Evolutionary conservation across 1,284 basidiomycete species (phyloP), one percentile per base, ranked within the genome.

Genomic region (Jaminaea rosea): DNA sequence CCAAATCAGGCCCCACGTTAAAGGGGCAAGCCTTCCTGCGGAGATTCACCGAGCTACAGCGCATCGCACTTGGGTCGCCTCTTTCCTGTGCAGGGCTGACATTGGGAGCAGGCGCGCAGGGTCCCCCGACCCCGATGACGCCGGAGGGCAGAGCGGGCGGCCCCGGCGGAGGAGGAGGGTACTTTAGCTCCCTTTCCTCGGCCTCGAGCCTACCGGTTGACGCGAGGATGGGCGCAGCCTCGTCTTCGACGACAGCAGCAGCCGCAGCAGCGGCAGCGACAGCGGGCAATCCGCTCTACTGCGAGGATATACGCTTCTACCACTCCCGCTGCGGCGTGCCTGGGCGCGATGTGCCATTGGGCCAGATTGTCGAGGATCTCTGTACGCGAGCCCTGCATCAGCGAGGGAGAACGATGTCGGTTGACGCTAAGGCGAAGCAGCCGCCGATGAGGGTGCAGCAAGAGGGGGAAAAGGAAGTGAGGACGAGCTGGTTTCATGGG

Each of bases 331-430:
- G 57, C 19, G 47, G 53, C 13, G 65, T 61, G 44, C 55, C 55
- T 29, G 52, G 47, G n/a, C 52, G 55, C 3, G 65, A 68, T 29
- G 59, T 64, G 7, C 60, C 59, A 5, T 42, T 68, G 1, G 65
- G 65, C 23, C 63, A 68, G 45, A 49, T 63, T 26, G 60, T 68
- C 44, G 65, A 68, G 45, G 65, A 68, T 47, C 59, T 65, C 21
- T 47, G 59, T 46, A 55, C 63, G 10, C 53, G 60, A n/a, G 49
- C 32, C 17, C 9, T 48, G 4, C n/a, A n/a, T n/a, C n/a, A n/a
- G n/a, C n/a, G n/a, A n/a, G n/a, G n/a, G n/a, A n/a, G n/a, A n/a
- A 15, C 26, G 9, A 28, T 48, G 17, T 27, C 23, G 17, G 15
- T 39, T 1, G 53, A 50, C 34, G 32, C 32, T 19, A 32, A 50